phyloP scores from a whole-genome alignment of 257 asterid species.

The Plantago elongata region DNA sequence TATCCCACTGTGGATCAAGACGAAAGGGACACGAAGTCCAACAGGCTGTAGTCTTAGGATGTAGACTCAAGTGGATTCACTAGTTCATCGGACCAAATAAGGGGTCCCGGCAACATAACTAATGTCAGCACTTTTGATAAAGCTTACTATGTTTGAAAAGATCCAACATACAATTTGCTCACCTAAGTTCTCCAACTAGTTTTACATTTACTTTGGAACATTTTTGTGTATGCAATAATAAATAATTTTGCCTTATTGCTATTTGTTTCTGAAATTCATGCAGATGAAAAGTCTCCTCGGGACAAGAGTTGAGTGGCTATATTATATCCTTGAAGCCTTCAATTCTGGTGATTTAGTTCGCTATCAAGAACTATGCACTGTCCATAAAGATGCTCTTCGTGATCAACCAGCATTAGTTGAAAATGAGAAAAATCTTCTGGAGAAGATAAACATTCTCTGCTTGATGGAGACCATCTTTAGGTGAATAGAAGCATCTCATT shows the following conservation, averaged over 20 bases:
- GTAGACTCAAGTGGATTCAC: no score
- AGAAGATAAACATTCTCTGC: slow-evolving; percentile 93
- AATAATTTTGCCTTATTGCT: neutral
- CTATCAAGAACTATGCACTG: slow-evolving; percentile 77
- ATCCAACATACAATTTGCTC: no score
- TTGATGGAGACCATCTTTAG: slow-evolving; percentile 97
- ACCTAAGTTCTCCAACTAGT: neutral
- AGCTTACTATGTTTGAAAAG: no score
- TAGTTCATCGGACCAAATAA: no score
- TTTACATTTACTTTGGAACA: neutral
- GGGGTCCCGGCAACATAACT: no score
- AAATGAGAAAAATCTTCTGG: slow-evolving; percentile 90
- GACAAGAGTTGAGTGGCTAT: slow-evolving; percentile 86
- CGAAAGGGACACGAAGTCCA: no score
- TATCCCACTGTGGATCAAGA: no score
- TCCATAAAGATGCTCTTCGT: slow-evolving; percentile 74
- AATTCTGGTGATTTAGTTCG: slow-evolving; percentile 80
- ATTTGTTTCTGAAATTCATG: slow-evolving; percentile 13
- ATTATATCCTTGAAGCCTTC: slow-evolving; percentile 83
- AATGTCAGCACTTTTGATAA: no score
- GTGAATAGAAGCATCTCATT: slow-evolving; percentile 25
- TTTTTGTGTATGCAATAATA: neutral
- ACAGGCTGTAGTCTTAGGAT: no score
- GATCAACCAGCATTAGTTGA: slow-evolving; percentile 86
- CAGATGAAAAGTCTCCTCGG: slow-evolving; percentile 88